Evolutionary conservation across 768 basidiomycete genomes (phyloP), one percentile per base, ranked within the genome.

Genomic region (Calocybe indica): DNA sequence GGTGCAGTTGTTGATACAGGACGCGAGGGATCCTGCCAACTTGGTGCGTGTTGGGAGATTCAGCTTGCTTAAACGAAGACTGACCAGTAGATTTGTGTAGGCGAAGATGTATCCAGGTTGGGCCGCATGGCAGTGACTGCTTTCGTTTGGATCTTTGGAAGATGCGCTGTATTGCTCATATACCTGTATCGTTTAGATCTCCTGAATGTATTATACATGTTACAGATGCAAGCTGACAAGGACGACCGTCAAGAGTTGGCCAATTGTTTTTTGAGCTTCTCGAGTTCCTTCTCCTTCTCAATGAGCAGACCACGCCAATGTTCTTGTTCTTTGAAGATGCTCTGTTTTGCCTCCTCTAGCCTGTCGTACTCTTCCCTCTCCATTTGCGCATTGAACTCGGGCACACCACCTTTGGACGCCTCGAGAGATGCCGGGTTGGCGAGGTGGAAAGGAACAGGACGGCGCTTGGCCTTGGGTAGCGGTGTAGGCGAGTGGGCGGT

Each of bases 61-160:
- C 32, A 37, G 32, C 6, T 9, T 43, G 3, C 22, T 28, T 29
- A 37, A 37, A 31, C 22, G 22, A 40, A 56, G 29, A 62, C 51
- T 54, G 15, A 52, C 36, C 31, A 22, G 2, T 4, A 22, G 36
- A 10, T 30, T 29, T n/a, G 39, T 45, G 34, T 58, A 94, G 92
- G 77, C 77, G 9, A 83, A 78, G 60, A 96, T 96, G 94, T 96
- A 95, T 67, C 78, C 82, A 37, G 93, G 86, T 9, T 95, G 92
- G 89, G 84, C 83, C 28, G 68, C 87, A n/a, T 89, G 86, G 83
- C 75, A 87, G 61, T 92, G 52, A 64, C 28, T 22, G 22, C 22
- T 33, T 29, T 14, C 44, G 22, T 30, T 22, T 47, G 22, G 38
- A 14, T 31, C 30, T 9, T 30, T 12, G 11, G 14, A 15, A 36